Conservation (phyloP, 495 filamentous ascomycete species). For the Tuber indicum region DNA sequence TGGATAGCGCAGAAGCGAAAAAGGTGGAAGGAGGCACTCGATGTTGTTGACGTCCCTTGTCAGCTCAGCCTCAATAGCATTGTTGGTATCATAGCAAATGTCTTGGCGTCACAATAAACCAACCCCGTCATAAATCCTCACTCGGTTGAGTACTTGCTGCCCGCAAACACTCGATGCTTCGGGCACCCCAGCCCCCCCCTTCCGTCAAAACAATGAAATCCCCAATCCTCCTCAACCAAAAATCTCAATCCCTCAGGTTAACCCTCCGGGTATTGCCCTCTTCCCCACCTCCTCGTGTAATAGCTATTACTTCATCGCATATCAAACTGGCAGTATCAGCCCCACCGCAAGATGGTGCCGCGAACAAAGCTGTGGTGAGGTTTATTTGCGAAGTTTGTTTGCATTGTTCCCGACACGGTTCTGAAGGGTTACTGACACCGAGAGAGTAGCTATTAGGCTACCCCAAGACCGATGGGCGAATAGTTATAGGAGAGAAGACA, state of each 20-base stretch:
- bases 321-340: slow-evolving; percentile 15
- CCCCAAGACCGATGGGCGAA: slow-evolving; percentile 14
- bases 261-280: neutral
- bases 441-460: slow-evolving; percentile 16
- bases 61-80: neutral
- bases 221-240: neutral
- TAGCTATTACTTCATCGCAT: slow-evolving; percentile 10
- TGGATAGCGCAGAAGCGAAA: neutral
- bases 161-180: neutral
- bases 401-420: neutral
- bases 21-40: neutral
- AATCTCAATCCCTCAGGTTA: neutral
- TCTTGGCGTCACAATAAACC: neutral
- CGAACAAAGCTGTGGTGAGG: slow-evolving; percentile 19
- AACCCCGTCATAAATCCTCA: neutral
- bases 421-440: neutral
- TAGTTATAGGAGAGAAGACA: slow-evolving; percentile 13
- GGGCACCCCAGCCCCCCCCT: neutral
- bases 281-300: slow-evolving; percentile 7
- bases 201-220: neutral
- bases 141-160: neutral
- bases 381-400: slow-evolving; percentile 28
- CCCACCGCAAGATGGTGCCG: slow-evolving; percentile 20
- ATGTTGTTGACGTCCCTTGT: too few relatives aligned
- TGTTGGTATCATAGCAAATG: neutral